A percentile compares a stretch with the other conserved stretches of the same genome.
Evolutionary conservation across 2,329 filamentous ascomycete species (phyloP).

Genomic region (Lasiodiplodia sp.): DNA sequence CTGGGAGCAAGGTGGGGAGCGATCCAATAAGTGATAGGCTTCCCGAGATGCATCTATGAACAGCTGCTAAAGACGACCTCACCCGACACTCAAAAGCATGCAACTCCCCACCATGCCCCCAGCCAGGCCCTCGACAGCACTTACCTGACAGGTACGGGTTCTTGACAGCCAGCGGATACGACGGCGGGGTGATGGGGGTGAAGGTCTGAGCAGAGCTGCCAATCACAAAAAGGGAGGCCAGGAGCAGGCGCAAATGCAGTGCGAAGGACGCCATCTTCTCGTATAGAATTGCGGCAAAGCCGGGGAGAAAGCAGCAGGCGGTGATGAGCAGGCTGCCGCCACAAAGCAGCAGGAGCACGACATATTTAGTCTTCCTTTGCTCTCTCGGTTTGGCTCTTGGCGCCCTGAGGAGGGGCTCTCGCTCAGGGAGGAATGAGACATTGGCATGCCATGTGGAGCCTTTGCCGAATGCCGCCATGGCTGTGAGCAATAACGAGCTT

Average conservation of each 20-base stretch:
- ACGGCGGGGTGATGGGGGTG: conserved; percentile 47
- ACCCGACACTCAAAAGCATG: background rate
- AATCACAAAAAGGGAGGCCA: conserved; percentile 20
- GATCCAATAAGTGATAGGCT: conserved; percentile 16
- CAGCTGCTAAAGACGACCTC: conserved; percentile 14
- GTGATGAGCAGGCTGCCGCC: conserved; percentile 22
- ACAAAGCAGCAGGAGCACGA: conserved; percentile 27
- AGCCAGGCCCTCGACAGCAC: background rate
- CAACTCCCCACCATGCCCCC: conserved; percentile 11
- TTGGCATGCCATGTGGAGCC: conserved; percentile 29
- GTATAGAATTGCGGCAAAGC: conserved; percentile 21
- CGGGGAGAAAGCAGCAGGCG: conserved; percentile 18
- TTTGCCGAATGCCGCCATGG: conserved; percentile 25
- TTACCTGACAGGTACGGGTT: conserved; percentile 52
- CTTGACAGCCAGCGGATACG: conserved; percentile 54
- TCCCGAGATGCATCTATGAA: conserved; percentile 24
- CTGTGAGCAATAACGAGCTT: conserved; percentile 31
- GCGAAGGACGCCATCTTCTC: conserved; percentile 26
- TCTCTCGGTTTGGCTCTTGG: conserved; percentile 11
- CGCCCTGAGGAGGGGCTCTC: conserved; percentile 27
- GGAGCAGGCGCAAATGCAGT: conserved; percentile 12
- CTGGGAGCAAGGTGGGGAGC: conserved; percentile 19
- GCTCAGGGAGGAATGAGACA: conserved; percentile 26
- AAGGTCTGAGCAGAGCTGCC: conserved; percentile 30
- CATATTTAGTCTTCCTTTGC: conserved; percentile 27